Conservation (phyloP, 2,329 filamentous ascomycete genomes). For the Talaromyces rugulosus region DNA sequence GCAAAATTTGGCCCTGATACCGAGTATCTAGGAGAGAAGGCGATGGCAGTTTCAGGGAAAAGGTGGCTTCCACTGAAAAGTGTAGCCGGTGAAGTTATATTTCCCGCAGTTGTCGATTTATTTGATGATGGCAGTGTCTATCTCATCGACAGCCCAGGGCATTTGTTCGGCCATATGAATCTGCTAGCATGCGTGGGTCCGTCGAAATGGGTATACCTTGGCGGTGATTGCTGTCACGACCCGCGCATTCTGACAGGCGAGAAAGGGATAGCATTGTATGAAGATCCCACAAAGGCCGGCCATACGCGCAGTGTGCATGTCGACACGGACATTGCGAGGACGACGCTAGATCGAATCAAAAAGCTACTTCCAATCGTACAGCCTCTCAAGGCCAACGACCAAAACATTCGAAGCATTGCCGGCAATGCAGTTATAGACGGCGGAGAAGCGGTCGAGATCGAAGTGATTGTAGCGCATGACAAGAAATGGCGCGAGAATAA, state of each 20-base stretch:
- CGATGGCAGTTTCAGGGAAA: background rate
- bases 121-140: conserved; percentile 1
- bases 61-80: background rate
- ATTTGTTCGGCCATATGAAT: conserved; percentile 3
- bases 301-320: conserved; percentile 17
- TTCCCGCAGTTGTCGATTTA: background rate
- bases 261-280: conserved; percentile 49
- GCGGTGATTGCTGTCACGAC: background rate
- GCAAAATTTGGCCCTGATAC: background rate
- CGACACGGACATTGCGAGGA: conserved; percentile 42
- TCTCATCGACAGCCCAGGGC: conserved; percentile 3
- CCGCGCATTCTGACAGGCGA: conserved; percentile 40
- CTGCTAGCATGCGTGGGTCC: background rate
- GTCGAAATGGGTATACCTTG: conserved; percentile 2
- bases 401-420: background rate
- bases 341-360: conserved; percentile 39
- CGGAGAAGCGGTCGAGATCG: conserved; percentile 14
- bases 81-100: background rate
- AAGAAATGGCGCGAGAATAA: conserved; percentile 18
- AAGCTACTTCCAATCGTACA: background rate
- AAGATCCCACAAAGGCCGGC: conserved; percentile 39
- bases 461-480: conserved; percentile 20
- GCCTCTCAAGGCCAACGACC: background rate
- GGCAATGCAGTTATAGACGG: background rate
- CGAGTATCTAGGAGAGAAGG: background rate